Evolutionary conservation across 2,329 filamentous ascomycete species (phyloP).

Genomic region (Davidsoniella eucalypti): DNA sequence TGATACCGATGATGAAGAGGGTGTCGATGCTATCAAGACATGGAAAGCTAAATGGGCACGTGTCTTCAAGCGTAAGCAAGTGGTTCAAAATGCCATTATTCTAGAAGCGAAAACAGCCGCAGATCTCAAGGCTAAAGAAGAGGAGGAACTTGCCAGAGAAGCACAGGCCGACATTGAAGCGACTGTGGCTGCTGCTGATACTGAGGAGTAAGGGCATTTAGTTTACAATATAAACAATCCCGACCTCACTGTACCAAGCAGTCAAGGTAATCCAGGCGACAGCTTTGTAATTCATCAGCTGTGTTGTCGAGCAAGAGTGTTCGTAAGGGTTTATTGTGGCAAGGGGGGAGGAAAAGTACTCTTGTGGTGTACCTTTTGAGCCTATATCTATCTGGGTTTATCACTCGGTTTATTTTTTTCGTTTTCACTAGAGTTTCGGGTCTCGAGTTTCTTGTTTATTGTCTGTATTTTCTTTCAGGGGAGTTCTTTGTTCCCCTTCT

Average conservation of each 20-base stretch:
- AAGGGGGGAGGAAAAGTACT: not conserved
- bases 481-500: not conserved
- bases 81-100: slow-evolving; percentile 62
- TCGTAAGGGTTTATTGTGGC: not conserved
- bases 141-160: slow-evolving; percentile 20
- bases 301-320: not conserved
- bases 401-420: not conserved
- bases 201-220: not conserved
- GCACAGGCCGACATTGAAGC: slow-evolving; percentile 16
- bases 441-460: not conserved
- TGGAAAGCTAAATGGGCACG: slow-evolving; percentile 82
- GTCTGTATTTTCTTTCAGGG: not conserved
- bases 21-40: slow-evolving; percentile 33
- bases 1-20: slow-evolving; percentile 42
- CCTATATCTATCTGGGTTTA: not conserved
- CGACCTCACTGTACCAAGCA: not conserved
- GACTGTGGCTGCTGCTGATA: not conserved
- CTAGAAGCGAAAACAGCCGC: slow-evolving; percentile 5
- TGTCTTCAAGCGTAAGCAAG: slow-evolving; percentile 65
- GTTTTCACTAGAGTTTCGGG: not conserved
- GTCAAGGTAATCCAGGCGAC: not conserved
- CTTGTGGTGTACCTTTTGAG: not conserved
- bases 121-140: slow-evolving; percentile 11
- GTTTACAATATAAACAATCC: not conserved
- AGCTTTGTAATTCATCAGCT: no score